Evolutionary conservation across 768 basidiomycete species (phyloP), one percentile per base, ranked within the genome.

Genomic region (Kwoniella dendrophila): DNA sequence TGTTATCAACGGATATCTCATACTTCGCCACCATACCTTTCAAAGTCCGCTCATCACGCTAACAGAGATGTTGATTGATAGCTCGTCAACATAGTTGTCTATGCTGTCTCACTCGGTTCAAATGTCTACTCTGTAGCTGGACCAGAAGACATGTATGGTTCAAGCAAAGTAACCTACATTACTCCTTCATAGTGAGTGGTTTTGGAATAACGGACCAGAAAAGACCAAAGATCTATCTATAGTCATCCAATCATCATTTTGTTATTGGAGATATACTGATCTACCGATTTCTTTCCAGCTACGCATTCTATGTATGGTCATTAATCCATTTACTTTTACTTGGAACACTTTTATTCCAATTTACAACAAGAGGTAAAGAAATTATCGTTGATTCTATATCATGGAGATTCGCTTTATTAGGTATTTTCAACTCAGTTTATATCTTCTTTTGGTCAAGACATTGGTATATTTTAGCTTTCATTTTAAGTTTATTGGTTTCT

Each of bases 371-470:
- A 20, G 93, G 92, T 32, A 90, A 94, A 78, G 82, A 78, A 33
- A 83, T 86, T 76, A 85, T 96, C 67, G 83, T 97, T 61, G 91
- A 96, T 70, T 90, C 88, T 50, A 85, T 99, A 64, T 85, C 86
- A 29, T 99, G 93, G 92, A 84, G 92, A 51, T 90, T 98, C 81
- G 88, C 91, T 8, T 83, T 97, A 57, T 86, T 98, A 55, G 90
- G 84, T 44, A 71, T 95, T 52, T 84, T 97, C 68, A 97, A 94
- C 79, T 83, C 90, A 59, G 85, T 93, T 81, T 95, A 92, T 81
- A 86, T 96, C 74, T 88, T 88, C 81, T 81, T 93, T 48, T 94
- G 90, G 91, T 84, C 86, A n/a, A 80, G 86, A 63, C 85, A 90
- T 77, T 92, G 90, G 73, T 80, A 78, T 73, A 80, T 81, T 65